Evolutionary conservation across 768 basidiomycete genomes (phyloP), one percentile per base, ranked within the genome.

Genomic region (Suillus fuscotomentosus): DNA sequence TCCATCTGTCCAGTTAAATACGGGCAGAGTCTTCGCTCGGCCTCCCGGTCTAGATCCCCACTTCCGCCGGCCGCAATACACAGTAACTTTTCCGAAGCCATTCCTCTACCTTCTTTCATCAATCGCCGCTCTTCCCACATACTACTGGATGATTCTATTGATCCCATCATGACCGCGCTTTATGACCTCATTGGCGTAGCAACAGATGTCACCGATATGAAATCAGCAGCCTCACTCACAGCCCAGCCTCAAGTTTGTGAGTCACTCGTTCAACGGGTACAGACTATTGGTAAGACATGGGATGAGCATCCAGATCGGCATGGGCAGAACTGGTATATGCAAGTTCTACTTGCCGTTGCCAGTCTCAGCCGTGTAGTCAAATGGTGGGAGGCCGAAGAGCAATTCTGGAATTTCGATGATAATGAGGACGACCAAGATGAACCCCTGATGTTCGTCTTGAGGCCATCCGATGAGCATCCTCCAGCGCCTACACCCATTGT

Each of bases 301-400:
- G 96, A 98, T 69, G 94, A 96, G 59, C 94, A 98, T 77, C 93
- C 95, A n/a, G 95, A 98, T 75, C 97, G 96, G 92, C 94, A 95
- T 69, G 96, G 97, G 31, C 84, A 96, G 63, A 94, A 92, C 65
- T 99, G 27, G 27, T 27, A 27, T 27, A 27, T 27, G 27, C 27
- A 27, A 27, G 27, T 27, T 3, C 27, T 27, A 27, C 27, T 27
- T 27, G 27, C 27, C 27, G 3, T 27, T 27, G 27, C 27, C 27
- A 27, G 27, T 27, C 27, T 27, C 27, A 27, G 27, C 27, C 3
- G 27, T 27, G 27, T 27, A 27, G 27, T 27, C 27, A 27, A 27
- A 27, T 27, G 27, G 27, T 27, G 27, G 27, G 27, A 27, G 27
- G 27, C 27, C 27, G 3, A 27, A 27, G 24, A 27, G 27, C 27